Evolutionary conservation across 345 rosid genomes (phyloP).

Genomic region (Brassica cretica): DNA sequence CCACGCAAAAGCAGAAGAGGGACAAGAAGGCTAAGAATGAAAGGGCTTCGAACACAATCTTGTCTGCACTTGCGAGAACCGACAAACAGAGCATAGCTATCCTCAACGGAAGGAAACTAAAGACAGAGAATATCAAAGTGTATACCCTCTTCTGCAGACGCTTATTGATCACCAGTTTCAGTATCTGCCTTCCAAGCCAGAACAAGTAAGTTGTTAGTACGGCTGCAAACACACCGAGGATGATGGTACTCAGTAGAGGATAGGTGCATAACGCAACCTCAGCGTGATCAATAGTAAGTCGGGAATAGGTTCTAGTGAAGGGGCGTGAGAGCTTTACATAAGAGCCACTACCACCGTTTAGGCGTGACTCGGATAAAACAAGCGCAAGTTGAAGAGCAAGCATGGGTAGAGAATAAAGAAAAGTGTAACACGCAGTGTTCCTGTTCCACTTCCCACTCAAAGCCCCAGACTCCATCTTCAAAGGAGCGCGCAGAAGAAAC

Average conservation of each 20-base stretch:
- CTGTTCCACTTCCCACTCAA: constrained; percentile 75
- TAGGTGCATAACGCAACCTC: constrained; percentile 70
- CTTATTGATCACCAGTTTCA: constrained; percentile 86
- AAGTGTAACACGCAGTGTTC: constrained; percentile 59
- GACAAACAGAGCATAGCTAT: constrained; percentile 82
- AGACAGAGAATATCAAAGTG: constrained; percentile 75
- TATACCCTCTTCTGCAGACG: constrained; percentile 89
- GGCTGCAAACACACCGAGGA: constrained; percentile 75
- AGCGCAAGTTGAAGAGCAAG: constrained; percentile 80
- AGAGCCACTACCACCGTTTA: constrained; percentile 55
- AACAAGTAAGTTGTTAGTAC: constrained; percentile 72
- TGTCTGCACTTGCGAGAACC: constrained; percentile 68
- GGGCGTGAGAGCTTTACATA: constrained; percentile 52
- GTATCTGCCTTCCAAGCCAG: constrained; percentile 88
- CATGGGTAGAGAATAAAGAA: constrained; percentile 78
- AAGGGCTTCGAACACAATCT: constrained; percentile 72
- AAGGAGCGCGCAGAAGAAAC: constrained; percentile 88
- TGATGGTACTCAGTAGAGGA: constrained; percentile 81
- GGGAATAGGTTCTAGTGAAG: constrained; percentile 60
- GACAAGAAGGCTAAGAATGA: constrained; percentile 78
- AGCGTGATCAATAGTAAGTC: constrained; percentile 35
- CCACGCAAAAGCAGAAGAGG: constrained; percentile 67
- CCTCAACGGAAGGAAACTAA: constrained; percentile 82
- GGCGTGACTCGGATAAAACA: constrained; percentile 62
- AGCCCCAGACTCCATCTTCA: constrained; percentile 74